Evolutionary conservation across 495 filamentous ascomycete species (phyloP), one percentile per base, ranked within the genome.

Genomic region (Penicillium lividum): DNA sequence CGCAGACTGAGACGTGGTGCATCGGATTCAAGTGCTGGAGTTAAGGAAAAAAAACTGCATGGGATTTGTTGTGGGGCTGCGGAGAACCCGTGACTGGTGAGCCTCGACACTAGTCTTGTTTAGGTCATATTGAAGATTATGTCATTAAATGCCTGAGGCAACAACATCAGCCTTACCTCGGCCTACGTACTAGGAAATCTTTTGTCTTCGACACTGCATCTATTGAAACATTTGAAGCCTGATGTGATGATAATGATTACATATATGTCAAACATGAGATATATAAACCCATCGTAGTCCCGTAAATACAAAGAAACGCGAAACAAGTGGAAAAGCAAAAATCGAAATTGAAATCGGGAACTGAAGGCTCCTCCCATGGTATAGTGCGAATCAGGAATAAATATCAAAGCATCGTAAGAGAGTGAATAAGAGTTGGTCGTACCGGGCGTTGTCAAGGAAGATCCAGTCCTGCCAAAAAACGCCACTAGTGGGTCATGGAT

Each of bases 351-450:
- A 13, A 29, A 53, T n/a, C 18, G 33, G 58, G 53, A 64, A 61
- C 44, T 56, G 22, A 52, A 62, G 54, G 57, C 51, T 60, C 61
- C 66, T 66, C 66, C 66, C 59, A 67, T 63, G 68, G 66, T 71
- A 71, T 71, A 62, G 48, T 65, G 65, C 57, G 56, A 56, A 53
- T 25, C 18, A 18, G 43, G 7, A 49, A 49, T 53, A 58, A 56
- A 59, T 49, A 57, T 49, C 49, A 63, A 62, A 45, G 51, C 42
- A 45, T 67, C 64, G 60, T 69, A 45, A 71, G 51, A 42, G 64
- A 67, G 46, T 52, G 68, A 63, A 71, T 69, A 63, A 61, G 51
- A 68, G 65, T 71, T 63, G 58, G 68, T 71, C 66, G 56, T 69
- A 54, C 59, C 62, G 54, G 53, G 48, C 18, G 10, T 38, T 47